phyloP scores from a whole-genome alignment of 768 basidiomycete species.

The Sistotremastrum niveocremeum region DNA sequence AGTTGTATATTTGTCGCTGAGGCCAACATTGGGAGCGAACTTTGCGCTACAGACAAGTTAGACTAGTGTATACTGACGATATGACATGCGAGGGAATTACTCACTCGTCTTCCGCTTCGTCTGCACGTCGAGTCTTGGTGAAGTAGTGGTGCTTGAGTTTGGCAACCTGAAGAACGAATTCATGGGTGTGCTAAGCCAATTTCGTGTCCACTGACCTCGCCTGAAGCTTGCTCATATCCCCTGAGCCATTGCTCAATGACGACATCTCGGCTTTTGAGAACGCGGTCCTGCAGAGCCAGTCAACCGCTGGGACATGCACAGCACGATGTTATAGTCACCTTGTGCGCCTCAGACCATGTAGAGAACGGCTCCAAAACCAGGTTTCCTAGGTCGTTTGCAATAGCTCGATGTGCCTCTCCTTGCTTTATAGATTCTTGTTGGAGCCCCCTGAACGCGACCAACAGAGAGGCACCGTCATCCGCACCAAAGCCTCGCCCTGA shows the following conservation, averaged over 20 bases:
- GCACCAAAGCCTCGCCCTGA: constrained; percentile 51
- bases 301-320: background rate
- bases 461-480: constrained; percentile 78
- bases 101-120: constrained; percentile 91
- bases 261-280: constrained; percentile 41
- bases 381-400: constrained; percentile 62
- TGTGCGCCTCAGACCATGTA: constrained; percentile 64
- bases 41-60: constrained; percentile 44
- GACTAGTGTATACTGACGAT: constrained; percentile 4
- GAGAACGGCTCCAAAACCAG: constrained; percentile 73
- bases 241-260: constrained; percentile 55
- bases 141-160: constrained; percentile 71
- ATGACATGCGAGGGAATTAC: constrained; percentile 15
- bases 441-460: constrained; percentile 67
- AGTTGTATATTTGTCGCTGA: constrained; percentile 65
- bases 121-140: constrained; percentile 66
- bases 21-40: constrained; percentile 62
- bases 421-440: constrained; percentile 59
- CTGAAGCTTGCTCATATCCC: constrained; percentile 56
- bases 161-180: constrained; percentile 21
- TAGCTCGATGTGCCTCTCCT: constrained; percentile 57
- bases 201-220: constrained; percentile 32
- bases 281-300: constrained; percentile 35
- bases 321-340: constrained; percentile 25
- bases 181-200: background rate